Base-by-base conservation (phyloP, 352 stramenopile species). In the Nothophytophthora sp. region DNA sequence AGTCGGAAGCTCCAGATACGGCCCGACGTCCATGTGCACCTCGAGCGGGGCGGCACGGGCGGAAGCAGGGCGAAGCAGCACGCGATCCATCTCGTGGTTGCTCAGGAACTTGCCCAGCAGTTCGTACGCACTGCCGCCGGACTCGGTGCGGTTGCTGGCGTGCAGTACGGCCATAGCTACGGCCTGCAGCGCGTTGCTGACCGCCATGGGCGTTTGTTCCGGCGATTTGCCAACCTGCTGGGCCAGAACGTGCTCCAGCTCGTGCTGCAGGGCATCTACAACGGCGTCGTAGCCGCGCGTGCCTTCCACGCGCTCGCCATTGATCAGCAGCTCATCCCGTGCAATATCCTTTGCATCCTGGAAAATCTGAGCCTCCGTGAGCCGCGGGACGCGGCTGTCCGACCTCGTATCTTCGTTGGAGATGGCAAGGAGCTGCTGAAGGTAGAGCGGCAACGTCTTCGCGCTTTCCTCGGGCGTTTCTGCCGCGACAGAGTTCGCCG, bases 301-400 rank as follows among this genome's bases (percentile, higher is more conserved):
- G 9, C 81, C 77, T 39, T 67, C 41, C 5, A 86, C 58, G 0
- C 60, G 48, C 19, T 74, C 39, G 2, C 80, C 80, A 59, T 90
- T 86, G 22, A 93, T 72, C n/a, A 75, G 16, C 8, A 93, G 27
- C 33, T 90, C 76, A 49, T 93, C 82, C n/a, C 82, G 77, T 30
- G 71, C 60, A 47, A 93, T 82, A 56, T 93, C 82, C 53, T 93
- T 93, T 6, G 82, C 69, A 46, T 93, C 82, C 51, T 93, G 82
- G 41, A 88, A 88, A 22, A 64, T 72, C 39, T 90, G 62, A 0
- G 73, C 74, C 7, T 89, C 76, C 1, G 71, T 72, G 3, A 90
- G 53, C 5, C 22, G 60, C 6, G 22, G 77, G 19, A 52, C 54
- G 30, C 34, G 42, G 25, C 24, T 47, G 9, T 10, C 8, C n/a